These are phyloP conservation scores for Heterobasidion annosum DNA, from an alignment of 1,284 basidiomycete species.

Conservation along the genomic window DNA sequence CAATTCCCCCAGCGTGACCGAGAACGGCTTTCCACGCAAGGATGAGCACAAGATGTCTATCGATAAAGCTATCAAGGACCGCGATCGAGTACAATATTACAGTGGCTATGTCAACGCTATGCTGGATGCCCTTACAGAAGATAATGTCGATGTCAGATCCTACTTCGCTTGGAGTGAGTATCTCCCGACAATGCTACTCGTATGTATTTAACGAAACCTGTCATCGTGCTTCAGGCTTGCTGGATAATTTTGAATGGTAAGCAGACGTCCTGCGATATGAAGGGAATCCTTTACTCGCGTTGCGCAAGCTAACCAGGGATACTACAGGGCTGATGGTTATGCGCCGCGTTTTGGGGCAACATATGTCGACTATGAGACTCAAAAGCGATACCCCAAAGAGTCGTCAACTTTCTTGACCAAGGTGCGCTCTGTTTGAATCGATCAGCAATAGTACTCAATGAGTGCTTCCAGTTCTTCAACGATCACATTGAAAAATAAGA, in stretches of 20 bases:
- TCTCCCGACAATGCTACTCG: not conserved
- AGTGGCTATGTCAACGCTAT: constrained; percentile 47
- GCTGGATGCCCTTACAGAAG: constrained; percentile 40
- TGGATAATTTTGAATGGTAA: constrained; percentile 61
- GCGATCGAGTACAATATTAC: constrained; percentile 54
- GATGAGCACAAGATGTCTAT: constrained; percentile 35
- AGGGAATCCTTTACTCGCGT: not conserved
- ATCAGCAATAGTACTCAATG: too few relatives aligned
- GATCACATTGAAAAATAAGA: not conserved
- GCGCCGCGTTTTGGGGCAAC: constrained; percentile 46
- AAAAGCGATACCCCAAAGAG: constrained; percentile 53
- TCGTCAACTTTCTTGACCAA: constrained; percentile 38
- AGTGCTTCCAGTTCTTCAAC: constrained; percentile 1
- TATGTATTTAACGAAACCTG: not conserved
- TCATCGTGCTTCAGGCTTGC: constrained; percentile 25
- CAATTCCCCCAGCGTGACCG: constrained; percentile 32
- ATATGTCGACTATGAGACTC: constrained; percentile 53
- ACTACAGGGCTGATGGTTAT: constrained; percentile 41
- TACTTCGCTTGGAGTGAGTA: constrained; percentile 55
- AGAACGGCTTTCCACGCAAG: constrained; percentile 59
- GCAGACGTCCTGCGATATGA: not conserved
- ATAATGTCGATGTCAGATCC: constrained; percentile 48
- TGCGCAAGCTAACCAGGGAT: not conserved
- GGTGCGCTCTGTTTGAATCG: constrained; percentile 8
- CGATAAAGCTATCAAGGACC: constrained; percentile 47